Conservation (phyloP, 352 stramenopile genomes). For the Plasmopara viticola region DNA sequence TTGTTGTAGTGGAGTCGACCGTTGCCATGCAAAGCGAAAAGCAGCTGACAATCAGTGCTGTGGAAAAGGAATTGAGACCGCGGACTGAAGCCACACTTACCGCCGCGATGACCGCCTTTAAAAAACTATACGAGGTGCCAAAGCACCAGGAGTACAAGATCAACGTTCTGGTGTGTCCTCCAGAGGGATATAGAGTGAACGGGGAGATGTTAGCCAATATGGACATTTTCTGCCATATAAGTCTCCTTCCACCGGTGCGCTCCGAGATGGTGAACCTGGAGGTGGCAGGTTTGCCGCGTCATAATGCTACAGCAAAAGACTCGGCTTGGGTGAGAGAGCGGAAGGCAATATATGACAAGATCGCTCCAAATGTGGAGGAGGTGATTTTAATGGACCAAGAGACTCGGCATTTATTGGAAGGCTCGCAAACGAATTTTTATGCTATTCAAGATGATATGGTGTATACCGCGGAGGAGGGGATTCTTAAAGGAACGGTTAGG, state of each 20-base stretch:
- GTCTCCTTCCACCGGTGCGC: constrained; percentile 53
- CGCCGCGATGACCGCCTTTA: constrained; percentile 62
- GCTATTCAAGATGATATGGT: constrained; percentile 44
- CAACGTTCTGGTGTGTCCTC: constrained; percentile 61
- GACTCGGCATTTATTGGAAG: constrained; percentile 54
- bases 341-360: constrained; percentile 65
- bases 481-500: constrained; percentile 74
- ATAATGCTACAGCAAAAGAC: constrained; percentile 73
- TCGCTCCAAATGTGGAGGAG: constrained; percentile 64
- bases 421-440: constrained; percentile 85
- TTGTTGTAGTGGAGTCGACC: constrained; percentile 58
- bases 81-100: constrained; percentile 56
- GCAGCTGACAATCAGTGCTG: constrained; percentile 12
- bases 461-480: constrained; percentile 60
- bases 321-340: constrained; percentile 70
- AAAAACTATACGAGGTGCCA: constrained; percentile 32
- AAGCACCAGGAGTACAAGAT: constrained; percentile 77
- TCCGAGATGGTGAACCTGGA: constrained; percentile 61
- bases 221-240: constrained; percentile 72
- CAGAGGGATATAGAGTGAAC: constrained; percentile 13
- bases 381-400: constrained; percentile 65
- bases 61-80: constrained; percentile 45
- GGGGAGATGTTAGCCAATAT: constrained; percentile 21
- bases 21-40: constrained; percentile 46
- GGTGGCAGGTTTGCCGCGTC: constrained; percentile 55